Base-by-base conservation (phyloP, 495 filamentous ascomycete species). In the Aspergillus ostianus region DNA sequence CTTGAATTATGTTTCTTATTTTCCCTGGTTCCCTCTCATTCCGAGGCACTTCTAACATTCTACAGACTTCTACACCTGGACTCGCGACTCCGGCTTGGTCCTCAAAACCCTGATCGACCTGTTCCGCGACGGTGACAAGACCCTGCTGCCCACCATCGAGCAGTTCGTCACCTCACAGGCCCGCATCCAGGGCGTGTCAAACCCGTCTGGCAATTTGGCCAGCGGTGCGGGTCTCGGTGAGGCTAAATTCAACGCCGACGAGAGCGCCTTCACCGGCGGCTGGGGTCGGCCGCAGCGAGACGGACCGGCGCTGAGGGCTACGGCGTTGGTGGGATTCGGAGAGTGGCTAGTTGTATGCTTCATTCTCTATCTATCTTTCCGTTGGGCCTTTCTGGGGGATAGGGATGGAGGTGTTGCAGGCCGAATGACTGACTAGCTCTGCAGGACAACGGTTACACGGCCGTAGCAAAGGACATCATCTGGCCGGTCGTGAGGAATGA, bases 201-300 rank as follows among this genome's bases (percentile, higher is more conserved):
- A 86, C 67, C 86, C 85, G 6, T 85, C 83, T 0, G 86, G 86
- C 0, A 60, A 64, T 45, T 67, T 87, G 3, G 67, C 80, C 15
- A 76, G 78, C 36, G 70, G 69, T 18, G 45, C 29, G n/a, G 84
- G 83, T 5, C 70, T 70, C 17, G 74, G 65, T 6, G 76, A 80
- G 41, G 70, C 75, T 6, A 72, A 70, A 51, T 91, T 82, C 68
- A 70, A 82, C 48, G 78, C 85, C 51, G 80, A 89, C 53, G 72
- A 80, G 51, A 81, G 72, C n/a, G 70, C 82, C 20, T 90, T 82
- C 68, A 86, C 80, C 13, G 87, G 81, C 23, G 65, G 67, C 6
- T 91, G 88, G 88, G 87, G 86, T 1, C 84, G 88, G 1, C 88
- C 88, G 6, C 88, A 91, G 70, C 78, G 82, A 9, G 88, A 91